Percentiles rank a stretch among this genome's conserved stretches.
These are phyloP conservation scores for Lodderomyces parapsilosis DNA, from an alignment of 1,139 yeast species.

Conservation along the genomic window DNA sequence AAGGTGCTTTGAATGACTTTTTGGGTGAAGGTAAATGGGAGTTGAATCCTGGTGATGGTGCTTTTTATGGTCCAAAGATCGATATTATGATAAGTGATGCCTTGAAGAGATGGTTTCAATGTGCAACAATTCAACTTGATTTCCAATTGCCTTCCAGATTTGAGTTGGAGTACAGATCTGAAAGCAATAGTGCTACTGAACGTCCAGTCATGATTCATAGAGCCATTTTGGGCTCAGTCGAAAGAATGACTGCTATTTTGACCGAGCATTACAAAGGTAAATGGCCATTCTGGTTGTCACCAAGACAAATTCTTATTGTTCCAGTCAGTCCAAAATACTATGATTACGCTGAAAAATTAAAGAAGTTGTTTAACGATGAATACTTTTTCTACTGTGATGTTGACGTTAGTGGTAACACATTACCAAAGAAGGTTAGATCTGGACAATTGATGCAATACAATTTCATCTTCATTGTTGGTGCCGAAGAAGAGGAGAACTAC, in stretches of 20 bases:
- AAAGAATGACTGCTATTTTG: conserved; percentile 96
- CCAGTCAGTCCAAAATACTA: conserved; percentile 94
- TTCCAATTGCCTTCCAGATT: conserved; percentile 95
- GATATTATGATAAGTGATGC: conserved; percentile 93
- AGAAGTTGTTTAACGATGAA: conserved; percentile 59
- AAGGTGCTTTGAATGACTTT: conserved; percentile 63
- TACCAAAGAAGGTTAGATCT: conserved; percentile 94
- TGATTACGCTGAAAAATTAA: conserved; percentile 82
- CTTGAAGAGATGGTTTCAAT: conserved; percentile 91
- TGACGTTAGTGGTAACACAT: conserved; percentile 89
- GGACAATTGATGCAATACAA: conserved; percentile 93
- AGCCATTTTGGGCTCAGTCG: conserved; percentile 96
- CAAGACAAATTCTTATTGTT: conserved; percentile 91
- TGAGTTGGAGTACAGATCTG: conserved; percentile 80
- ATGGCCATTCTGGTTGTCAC: conserved; percentile 99
- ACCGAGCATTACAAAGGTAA: conserved; percentile 97
- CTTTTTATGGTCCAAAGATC: conserved; percentile 98
- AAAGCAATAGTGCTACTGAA: conserved; percentile 48
- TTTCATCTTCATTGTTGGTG: conserved; percentile 95
- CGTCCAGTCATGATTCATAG: conserved; percentile 99
- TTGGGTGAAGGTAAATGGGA: conserved; percentile 84
- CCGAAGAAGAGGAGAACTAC: conserved; percentile 74
- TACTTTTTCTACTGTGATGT: conserved; percentile 86
- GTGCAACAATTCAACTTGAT: conserved; percentile 96
- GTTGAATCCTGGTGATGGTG: conserved; percentile 95